A percentile compares a stretch with the other conserved stretches of the same genome.
Evolutionary conservation across 106 monocot genomes (phyloP).

Genomic region (Apostasia shenzhenica): DNA sequence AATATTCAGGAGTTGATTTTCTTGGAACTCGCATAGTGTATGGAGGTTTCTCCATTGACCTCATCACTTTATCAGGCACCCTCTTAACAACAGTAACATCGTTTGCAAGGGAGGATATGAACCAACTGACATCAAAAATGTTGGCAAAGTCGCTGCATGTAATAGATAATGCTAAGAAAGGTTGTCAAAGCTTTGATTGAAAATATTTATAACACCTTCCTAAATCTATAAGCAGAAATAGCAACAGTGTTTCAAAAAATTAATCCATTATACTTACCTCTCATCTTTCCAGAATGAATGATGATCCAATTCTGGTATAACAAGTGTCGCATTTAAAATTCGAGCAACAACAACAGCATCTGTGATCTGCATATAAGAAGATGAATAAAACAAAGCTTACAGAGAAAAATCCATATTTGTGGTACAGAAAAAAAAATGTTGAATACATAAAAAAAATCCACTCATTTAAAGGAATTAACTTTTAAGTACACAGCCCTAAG

Average conservation of each 20-base stretch:
- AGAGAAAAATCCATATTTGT: not conserved
- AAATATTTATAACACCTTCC: not conserved
- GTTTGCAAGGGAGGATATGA: slow-evolving; percentile 62
- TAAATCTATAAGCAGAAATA: not conserved
- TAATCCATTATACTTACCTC: slow-evolving; percentile 36
- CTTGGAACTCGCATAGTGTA: slow-evolving; percentile 85
- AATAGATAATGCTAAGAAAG: not conserved
- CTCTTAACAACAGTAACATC: slow-evolving; percentile 70
- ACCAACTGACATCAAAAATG: slow-evolving; percentile 86
- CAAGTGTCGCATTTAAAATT: slow-evolving; percentile 90
- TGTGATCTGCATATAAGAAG: slow-evolving; percentile 48
- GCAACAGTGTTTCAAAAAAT: not conserved
- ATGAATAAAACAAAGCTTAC: not conserved
- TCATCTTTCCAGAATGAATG: slow-evolving; percentile 96
- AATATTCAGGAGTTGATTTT: slow-evolving; percentile 72
- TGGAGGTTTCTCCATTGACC: slow-evolving; percentile 85
- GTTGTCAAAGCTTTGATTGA: not conserved
- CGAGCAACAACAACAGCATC: slow-evolving; percentile 95
- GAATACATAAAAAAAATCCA: not conserved
- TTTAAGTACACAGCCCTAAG: too few relatives aligned
- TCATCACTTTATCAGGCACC: slow-evolving; percentile 70
- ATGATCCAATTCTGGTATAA: slow-evolving; percentile 89
- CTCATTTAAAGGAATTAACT: too few relatives aligned
- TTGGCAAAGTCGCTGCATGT: slow-evolving; percentile 66
- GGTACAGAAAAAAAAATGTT: slow-evolving; percentile 6